Conservation (phyloP, 208 protist species). For the Acanthamoeba triangularis region DNA sequence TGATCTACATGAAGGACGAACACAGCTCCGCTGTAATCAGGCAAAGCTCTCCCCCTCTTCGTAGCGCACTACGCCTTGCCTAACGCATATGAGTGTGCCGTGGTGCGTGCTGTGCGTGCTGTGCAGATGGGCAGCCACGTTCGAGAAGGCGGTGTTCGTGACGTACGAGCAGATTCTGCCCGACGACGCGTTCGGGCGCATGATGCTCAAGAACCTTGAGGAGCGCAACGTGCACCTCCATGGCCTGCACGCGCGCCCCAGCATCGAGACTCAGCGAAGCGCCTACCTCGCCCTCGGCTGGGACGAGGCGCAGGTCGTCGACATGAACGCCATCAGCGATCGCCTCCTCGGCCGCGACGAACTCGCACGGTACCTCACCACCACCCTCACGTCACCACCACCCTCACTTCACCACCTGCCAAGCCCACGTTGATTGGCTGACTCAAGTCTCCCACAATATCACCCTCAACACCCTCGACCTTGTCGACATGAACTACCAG, state of each 20-base stretch:
- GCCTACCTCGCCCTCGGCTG: constrained; percentile 5
- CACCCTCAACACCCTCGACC: no score
- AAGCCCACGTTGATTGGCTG: no score
- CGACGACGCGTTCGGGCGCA: constrained; percentile 43
- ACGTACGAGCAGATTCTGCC: constrained; percentile 77
- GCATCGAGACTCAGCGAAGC: constrained; percentile 6
- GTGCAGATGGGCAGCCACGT: not conserved
- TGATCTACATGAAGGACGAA: constrained; percentile 73
- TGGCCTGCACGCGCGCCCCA: not conserved
- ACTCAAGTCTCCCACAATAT: no score
- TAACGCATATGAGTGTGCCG: not conserved
- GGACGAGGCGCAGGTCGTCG: constrained; percentile 10
- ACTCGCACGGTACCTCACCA: no score
- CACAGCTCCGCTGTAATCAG: constrained; percentile 27
- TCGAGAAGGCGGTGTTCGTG: constrained; percentile 13
- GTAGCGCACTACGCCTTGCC: not conserved
- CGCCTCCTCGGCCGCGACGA: not conserved
- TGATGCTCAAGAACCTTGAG: constrained; percentile 65
- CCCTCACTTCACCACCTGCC: no score
- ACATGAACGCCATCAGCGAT: constrained; percentile 55
- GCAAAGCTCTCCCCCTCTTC: not conserved
- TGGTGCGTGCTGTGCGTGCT: not conserved
- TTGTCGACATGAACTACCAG: no score
- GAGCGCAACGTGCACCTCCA: constrained; percentile 41
- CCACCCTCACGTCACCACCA: no score